A percentile compares a stretch with the other conserved stretches of the same genome.
Evolutionary conservation across 169 alveolate genomes (phyloP).

Genomic region (Cryptosporidium bovis): DNA sequence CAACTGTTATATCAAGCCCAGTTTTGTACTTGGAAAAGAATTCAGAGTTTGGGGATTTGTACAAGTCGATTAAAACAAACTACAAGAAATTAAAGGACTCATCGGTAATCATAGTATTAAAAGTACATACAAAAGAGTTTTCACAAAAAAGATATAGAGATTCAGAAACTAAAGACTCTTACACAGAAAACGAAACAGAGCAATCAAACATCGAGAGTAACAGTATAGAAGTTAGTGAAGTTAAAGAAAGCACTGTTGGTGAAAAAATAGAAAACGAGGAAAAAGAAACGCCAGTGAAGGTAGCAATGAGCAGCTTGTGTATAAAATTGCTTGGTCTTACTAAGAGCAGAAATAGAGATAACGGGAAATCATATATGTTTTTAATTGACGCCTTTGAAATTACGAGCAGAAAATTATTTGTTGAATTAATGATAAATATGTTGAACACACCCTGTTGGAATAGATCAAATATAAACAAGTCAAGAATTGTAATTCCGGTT

Average conservation of each 20-base stretch:
- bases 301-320: conserved; percentile 25
- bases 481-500: conserved; percentile 41
- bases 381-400: conserved; percentile 45
- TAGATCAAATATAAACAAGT: conserved; percentile 9
- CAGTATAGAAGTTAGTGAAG: neutral
- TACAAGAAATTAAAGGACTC: conserved; percentile 39
- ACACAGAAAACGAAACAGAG: neutral
- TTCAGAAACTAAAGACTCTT: conserved; percentile 7
- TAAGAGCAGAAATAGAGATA: conserved; percentile 28
- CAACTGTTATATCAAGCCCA: conserved; percentile 63
- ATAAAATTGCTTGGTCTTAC: conserved; percentile 13
- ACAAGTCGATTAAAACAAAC: conserved; percentile 3
- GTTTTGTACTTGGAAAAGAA: conserved; percentile 23
- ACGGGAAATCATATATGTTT: conserved; percentile 33
- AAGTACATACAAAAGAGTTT: conserved; percentile 27
- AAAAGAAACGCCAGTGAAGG: neutral
- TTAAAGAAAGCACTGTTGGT: neutral
- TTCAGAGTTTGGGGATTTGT: conserved; percentile 15
- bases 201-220: neutral
- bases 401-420: neutral
- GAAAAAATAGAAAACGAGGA: conserved; percentile 5
- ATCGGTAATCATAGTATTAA: conserved; percentile 43
- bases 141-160: conserved; percentile 11
- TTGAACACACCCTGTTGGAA: conserved; percentile 66
- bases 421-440: conserved; percentile 18